Evolutionary conservation across 2,329 filamentous ascomycete species (phyloP).

Genomic region (Aureobasidium sp.): DNA sequence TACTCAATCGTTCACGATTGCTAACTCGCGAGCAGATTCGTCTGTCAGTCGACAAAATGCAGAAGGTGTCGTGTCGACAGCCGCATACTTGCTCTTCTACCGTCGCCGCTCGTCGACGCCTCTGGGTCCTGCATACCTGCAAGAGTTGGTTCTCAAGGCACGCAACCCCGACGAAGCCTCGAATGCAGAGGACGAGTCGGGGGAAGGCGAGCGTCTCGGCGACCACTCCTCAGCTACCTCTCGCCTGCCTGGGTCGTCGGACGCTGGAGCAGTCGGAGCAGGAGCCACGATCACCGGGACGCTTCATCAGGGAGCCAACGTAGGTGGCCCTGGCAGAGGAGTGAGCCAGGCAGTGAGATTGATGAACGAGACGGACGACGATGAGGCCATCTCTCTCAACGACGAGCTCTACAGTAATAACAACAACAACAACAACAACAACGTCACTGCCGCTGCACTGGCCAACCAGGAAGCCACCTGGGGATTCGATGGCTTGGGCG

Average conservation of each 20-base stretch:
- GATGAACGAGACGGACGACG: conserved; percentile 10
- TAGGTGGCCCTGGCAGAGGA: conserved; percentile 11
- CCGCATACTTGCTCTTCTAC: conserved; percentile 93
- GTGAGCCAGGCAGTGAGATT: conserved; percentile 11
- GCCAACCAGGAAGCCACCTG: conserved; percentile 3
- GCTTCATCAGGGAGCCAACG: conserved; percentile 11
- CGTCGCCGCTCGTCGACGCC: conserved; percentile 69
- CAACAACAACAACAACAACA: not conserved
- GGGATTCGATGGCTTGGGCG: not conserved
- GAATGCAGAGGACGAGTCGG: conserved; percentile 35
- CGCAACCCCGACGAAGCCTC: conserved; percentile 37
- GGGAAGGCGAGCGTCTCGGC: conserved; percentile 61
- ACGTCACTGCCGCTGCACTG: not conserved
- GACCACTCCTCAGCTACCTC: conserved; percentile 78
- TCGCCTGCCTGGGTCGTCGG: conserved; percentile 87
- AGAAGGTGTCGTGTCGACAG: conserved; percentile 57
- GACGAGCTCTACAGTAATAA: conserved; percentile 1
- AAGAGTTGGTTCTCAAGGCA: conserved; percentile 59
- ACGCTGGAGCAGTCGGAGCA: conserved; percentile 72
- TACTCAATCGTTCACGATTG: not conserved
- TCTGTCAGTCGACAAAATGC: conserved; percentile 57
- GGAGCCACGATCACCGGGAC: conserved; percentile 28
- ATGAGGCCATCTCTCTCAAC: not conserved
- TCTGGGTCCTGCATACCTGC: conserved; percentile 70
- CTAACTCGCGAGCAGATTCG: conserved; percentile 48